A percentile compares a stretch with the other conserved stretches of the same genome.
These are phyloP conservation scores for Yamadazyma phyllophila DNA, from an alignment of 805 yeast species.

Conservation along the genomic window DNA sequence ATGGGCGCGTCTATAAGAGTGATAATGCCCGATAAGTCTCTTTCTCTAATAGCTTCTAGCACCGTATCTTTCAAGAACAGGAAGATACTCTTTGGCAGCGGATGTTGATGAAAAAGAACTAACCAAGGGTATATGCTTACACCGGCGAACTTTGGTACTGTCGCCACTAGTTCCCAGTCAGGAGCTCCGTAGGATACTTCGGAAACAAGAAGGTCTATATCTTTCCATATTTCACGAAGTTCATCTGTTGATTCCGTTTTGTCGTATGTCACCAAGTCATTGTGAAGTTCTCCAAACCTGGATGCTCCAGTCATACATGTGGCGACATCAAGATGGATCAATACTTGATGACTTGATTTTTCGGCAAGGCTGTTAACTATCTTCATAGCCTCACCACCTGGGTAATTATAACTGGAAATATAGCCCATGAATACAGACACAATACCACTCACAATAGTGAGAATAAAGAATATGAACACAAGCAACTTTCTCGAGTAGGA, in stretches of 20 bases:
- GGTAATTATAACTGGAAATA: constrained; percentile 75
- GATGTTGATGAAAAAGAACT: constrained; percentile 7
- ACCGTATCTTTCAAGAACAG: neutral
- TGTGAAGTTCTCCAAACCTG: constrained; percentile 63
- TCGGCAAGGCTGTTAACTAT: constrained; percentile 45
- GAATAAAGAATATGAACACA: constrained; percentile 20
- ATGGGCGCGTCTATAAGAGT: constrained; percentile 20
- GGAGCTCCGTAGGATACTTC: constrained; percentile 10
- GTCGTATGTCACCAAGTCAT: constrained; percentile 51
- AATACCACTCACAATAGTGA: constrained; percentile 29
- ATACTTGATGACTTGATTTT: constrained; percentile 12
- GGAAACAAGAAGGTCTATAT: constrained; percentile 27
- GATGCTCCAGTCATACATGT: constrained; percentile 88
- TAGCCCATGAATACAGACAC: constrained; percentile 52
- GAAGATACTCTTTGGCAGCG: constrained; percentile 2
- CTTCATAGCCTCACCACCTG: constrained; percentile 78
- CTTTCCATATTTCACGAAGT: constrained; percentile 28
- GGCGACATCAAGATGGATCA: constrained; percentile 73
- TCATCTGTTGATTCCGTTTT: constrained; percentile 56
- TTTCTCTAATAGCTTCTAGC: constrained; percentile 1
- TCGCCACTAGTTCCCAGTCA: constrained; percentile 23
- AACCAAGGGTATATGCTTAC: constrained; percentile 18
- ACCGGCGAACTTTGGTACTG: constrained; percentile 21
- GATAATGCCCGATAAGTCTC: neutral
- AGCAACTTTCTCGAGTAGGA: constrained; percentile 7